Conservation (phyloP, 257 asterid species). For the Plectranthus barbatus region DNA sequence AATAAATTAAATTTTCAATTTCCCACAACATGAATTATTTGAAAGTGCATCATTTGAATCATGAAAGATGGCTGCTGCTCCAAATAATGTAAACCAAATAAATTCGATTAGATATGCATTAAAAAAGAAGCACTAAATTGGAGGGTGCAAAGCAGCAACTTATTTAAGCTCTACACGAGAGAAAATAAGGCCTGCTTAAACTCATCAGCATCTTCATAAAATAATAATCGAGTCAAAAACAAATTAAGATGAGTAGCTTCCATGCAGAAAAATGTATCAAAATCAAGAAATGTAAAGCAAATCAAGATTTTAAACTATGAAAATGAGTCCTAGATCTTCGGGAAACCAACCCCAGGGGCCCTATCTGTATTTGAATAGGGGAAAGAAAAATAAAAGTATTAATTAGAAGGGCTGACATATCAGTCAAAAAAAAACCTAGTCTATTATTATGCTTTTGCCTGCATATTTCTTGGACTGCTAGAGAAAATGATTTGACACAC, state of each 20-base stretch:
- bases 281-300: neutral
- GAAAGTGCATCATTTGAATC: neutral
- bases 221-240: neutral
- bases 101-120: neutral
- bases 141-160: too few species aligned
- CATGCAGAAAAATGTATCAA: neutral
- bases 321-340: neutral
- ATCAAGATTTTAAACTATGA: neutral
- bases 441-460: constrained; percentile 2
- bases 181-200: too few species aligned
- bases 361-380: neutral
- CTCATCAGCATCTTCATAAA: neutral
- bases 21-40: neutral
- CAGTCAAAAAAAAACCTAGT: constrained; percentile 14
- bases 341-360: neutral
- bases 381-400: neutral
- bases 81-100: neutral
- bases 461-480: constrained; percentile 19
- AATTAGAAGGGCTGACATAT: constrained; percentile 11
- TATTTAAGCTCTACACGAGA: too few species aligned
- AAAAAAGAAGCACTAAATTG: neutral
- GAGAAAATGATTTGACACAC: constrained; percentile 33
- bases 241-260: too few species aligned
- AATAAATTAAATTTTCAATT: too few species aligned
- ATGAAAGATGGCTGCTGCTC: neutral